Base-by-base conservation (phyloP, 805 yeast species). In the Tetrapisispora phaffii region DNA sequence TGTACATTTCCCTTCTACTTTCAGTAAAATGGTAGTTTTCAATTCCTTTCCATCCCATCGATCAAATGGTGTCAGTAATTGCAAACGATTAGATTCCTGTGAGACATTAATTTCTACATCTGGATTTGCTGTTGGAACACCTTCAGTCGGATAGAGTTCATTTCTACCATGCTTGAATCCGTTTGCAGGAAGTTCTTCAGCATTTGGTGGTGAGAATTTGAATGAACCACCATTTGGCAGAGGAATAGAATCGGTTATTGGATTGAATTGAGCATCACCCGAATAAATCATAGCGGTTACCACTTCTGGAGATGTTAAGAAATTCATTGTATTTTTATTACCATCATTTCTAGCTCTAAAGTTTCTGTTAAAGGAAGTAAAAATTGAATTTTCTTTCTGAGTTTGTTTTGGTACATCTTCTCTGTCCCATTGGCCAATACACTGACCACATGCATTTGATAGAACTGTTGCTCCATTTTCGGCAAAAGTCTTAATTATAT, bases 381-480 rank as follows among this genome's bases (percentile, higher is more conserved):
- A 89, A 56, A 90, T 93, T 44, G 97, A 85, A 68, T 88, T 89
- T 57, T 74, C 73, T 52, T 81, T 87, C 44, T 73, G 71, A 7
- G 82, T 75, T 24, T 74, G 70, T 63, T 79, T 79, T 39, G 76
- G 66, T 37, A 85, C 76, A 62, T 85, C 95, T 53, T 76, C 74
- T 73, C 97, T 84, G 66, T 93, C 96, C 98, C 98, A 90, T 74
- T 90, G 98, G 47, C 98, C 98, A 63, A 90, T 90, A 74, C 98
- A 90, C 60, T 97, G 98, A 56, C 98, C 98, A 76, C 98, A 90
- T 19, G 98, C 98, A 66, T 90, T 90, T 44, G 97, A 96, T 56
- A 90, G 75, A 38, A 90, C 95, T 48, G 78, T 75, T 55, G 96
- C 98, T 49, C 97, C 97, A 58, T 80, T 82, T 45, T 82, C 79